phyloP scores from a whole-genome alignment of 2,329 filamentous ascomycete genomes.

The Exophiala spinifera region DNA sequence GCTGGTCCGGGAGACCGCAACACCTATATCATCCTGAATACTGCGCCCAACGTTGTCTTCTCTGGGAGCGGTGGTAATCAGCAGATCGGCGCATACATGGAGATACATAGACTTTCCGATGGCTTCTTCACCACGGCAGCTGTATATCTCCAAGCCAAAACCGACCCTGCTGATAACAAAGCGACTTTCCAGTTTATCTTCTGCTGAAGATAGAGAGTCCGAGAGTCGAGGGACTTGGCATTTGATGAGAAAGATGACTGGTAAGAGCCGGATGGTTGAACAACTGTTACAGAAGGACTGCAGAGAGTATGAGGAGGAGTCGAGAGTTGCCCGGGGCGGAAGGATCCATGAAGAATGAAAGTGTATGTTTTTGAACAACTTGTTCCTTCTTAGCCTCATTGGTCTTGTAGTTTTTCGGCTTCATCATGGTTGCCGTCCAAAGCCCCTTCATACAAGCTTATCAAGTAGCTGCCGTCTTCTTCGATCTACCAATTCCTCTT shows the following conservation, averaged over 20 bases:
- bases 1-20: slow-evolving; percentile 11
- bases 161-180: not conserved
- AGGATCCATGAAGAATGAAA: no score
- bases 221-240: not conserved
- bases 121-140: slow-evolving; percentile 7
- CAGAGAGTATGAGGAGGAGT: no score
- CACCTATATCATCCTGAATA: slow-evolving; percentile 13
- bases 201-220: slow-evolving; percentile 4
- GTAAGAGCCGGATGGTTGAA: no score
- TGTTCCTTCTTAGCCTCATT: not conserved
- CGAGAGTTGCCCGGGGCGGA: no score
- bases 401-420: not conserved
- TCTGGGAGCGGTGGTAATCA: slow-evolving; percentile 9
- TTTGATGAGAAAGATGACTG: no score
- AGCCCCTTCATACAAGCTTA: slow-evolving; percentile 54
- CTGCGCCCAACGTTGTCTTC: not conserved
- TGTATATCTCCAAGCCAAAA: slow-evolving; percentile 12
- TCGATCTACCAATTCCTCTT: slow-evolving; percentile 85
- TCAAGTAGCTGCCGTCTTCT: slow-evolving; percentile 79
- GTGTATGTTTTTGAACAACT: no score
- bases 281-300: no score
- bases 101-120: slow-evolving; percentile 4
- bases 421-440: not conserved
- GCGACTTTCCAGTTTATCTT: slow-evolving; percentile 17
- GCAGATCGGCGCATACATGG: slow-evolving; percentile 11